Evolutionary conservation across 768 basidiomycete species (phyloP).

Genomic region (Serendipita sp.): DNA sequence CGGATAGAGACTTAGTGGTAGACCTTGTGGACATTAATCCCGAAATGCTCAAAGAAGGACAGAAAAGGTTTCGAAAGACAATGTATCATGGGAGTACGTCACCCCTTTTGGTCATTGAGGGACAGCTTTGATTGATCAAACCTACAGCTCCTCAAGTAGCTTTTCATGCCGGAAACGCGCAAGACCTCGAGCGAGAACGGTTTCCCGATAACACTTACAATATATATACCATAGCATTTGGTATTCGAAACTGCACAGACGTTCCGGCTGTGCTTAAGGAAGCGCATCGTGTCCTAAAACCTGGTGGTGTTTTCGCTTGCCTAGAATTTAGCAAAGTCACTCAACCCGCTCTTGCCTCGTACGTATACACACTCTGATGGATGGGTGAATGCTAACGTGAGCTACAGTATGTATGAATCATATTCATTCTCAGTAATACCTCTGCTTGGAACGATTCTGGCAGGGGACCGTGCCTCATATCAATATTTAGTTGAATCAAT

Average conservation of each 20-base stretch:
- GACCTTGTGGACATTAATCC: slow-evolving; percentile 88
- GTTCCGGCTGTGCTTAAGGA: slow-evolving; percentile 75
- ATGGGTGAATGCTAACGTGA: background rate
- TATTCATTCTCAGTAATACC: slow-evolving; percentile 96
- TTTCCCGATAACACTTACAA: slow-evolving; percentile 80
- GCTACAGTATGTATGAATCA: slow-evolving; percentile 67
- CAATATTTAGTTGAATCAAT: slow-evolving; percentile 98
- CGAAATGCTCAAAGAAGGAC: slow-evolving; percentile 89
- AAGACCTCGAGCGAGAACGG: slow-evolving; percentile 45
- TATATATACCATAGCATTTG: slow-evolving; percentile 96
- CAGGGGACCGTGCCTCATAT: slow-evolving; percentile 86
- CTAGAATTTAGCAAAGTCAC: slow-evolving; percentile 90
- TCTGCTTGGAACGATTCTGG: slow-evolving; percentile 88
- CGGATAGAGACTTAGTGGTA: slow-evolving; percentile 78
- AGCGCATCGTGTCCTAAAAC: slow-evolving; percentile 87
- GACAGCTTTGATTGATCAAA: slow-evolving; percentile 7
- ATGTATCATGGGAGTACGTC: slow-evolving; percentile 93
- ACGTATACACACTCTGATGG: slow-evolving; percentile 24
- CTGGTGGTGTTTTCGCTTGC: slow-evolving; percentile 89
- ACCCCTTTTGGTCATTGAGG: background rate
- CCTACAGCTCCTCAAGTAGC: slow-evolving; percentile 72
- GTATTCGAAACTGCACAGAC: slow-evolving; percentile 93
- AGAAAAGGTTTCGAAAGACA: slow-evolving; percentile 81
- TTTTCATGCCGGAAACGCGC: slow-evolving; percentile 89
- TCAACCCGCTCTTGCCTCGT: slow-evolving; percentile 78